A percentile compares a stretch with the other conserved stretches of the same genome.
phyloP scores from a whole-genome alignment of 768 basidiomycete genomes.

The Punctularia strigosozonata region DNA sequence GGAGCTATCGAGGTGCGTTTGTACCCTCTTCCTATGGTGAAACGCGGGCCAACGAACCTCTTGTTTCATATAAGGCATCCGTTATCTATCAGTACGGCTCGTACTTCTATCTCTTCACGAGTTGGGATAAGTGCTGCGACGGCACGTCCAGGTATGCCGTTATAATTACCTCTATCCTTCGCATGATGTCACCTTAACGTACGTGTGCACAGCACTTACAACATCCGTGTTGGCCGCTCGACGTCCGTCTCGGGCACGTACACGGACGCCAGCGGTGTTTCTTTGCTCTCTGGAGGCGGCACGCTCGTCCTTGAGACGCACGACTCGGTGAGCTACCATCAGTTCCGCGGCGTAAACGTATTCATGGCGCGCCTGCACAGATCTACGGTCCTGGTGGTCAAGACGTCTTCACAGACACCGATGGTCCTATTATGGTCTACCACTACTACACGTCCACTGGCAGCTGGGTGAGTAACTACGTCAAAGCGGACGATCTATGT shows the following conservation, averaged over 20 bases:
- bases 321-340: too few species aligned
- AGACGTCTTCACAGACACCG: neutral
- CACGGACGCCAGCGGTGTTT: constrained; percentile 3
- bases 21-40: constrained; percentile 3
- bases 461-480: too few species aligned
- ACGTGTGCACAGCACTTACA: too few species aligned
- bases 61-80: constrained; percentile 9
- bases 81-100: constrained; percentile 9
- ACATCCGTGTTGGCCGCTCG: constrained; percentile 13
- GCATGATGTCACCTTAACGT: constrained; percentile 1
- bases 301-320: constrained; percentile 16
- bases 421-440: constrained; percentile 9
- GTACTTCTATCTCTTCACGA: constrained; percentile 11
- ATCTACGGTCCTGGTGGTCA: constrained; percentile 18
- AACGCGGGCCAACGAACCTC: constrained; percentile 5
- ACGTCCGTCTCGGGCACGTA: constrained; percentile 11
- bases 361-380: too few species aligned
- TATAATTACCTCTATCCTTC: neutral
- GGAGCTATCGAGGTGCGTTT: constrained; percentile 8
- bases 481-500: too few species aligned
- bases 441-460: too few species aligned
- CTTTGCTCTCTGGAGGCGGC: constrained; percentile 10
- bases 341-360: too few species aligned
- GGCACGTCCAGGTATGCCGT: too few species aligned
- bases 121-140: constrained; percentile 9